Percentiles rank a stretch among this genome's conserved stretches.
phyloP scores from a whole-genome alignment of 306 rosid genomes.

The Myrica gale region DNA sequence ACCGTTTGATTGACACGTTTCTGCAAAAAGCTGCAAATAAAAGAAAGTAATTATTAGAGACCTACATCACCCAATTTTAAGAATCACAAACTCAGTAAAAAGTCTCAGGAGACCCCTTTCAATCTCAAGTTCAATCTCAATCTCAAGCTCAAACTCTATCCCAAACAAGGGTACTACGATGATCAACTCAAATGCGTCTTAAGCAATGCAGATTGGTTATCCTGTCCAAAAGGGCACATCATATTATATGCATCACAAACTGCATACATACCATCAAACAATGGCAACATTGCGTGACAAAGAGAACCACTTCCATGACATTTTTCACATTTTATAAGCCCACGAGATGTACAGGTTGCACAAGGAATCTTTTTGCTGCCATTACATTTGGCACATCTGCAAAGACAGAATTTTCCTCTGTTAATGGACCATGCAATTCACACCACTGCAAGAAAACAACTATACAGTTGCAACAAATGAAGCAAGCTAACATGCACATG shows the following conservation, averaged over 20 bases:
- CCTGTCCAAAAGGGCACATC: background rate
- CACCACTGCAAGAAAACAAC: conserved; percentile 5
- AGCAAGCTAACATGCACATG: conserved; percentile 4
- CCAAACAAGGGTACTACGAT: background rate
- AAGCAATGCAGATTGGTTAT: conserved; percentile 1
- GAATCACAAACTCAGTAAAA: too few relatives aligned
- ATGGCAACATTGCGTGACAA: conserved; percentile 51
- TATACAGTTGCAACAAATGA: conserved; percentile 3
- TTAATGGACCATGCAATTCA: conserved; percentile 20
- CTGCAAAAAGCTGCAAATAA: too few relatives aligned
- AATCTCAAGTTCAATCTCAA: too few relatives aligned
- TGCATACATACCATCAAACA: conserved; percentile 69
- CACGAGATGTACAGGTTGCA: conserved; percentile 78
- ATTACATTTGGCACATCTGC: conserved; percentile 85
- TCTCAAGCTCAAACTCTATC: too few relatives aligned
- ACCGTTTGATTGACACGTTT: too few relatives aligned
- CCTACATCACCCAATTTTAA: too few relatives aligned
- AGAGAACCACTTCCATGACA: conserved; percentile 81
- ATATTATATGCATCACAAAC: background rate
- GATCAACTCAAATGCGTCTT: conserved; percentile 1
- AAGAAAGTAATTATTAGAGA: too few relatives aligned
- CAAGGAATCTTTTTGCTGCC: conserved; percentile 85
- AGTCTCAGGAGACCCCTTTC: too few relatives aligned
- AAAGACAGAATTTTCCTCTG: conserved; percentile 23
- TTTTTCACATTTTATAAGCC: conserved; percentile 61